phyloP scores from a whole-genome alignment of 2,329 filamentous ascomycete species.

The Apiospora arundinis region DNA sequence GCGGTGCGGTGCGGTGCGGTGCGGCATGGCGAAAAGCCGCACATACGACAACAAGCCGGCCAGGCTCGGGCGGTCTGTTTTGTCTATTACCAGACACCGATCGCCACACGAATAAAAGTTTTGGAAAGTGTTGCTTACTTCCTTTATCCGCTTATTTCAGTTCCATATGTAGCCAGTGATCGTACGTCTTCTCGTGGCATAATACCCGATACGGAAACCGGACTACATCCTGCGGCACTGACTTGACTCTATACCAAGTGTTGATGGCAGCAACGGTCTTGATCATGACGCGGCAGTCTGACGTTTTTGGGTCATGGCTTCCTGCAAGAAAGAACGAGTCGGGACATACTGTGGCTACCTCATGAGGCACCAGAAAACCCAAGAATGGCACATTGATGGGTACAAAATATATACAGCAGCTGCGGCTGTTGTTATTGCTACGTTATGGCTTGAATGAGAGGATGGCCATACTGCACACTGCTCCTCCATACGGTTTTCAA shows the following conservation, averaged over 20 bases:
- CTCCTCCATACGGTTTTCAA: not conserved
- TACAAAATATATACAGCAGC: not conserved
- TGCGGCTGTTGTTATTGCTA: not conserved
- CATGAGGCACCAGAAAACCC: not conserved
- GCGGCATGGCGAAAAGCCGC: not conserved
- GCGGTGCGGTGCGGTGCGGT: too few species aligned
- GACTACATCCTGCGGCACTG: not conserved
- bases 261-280: not conserved
- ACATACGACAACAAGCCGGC: not conserved
- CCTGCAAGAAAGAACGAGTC: not conserved
- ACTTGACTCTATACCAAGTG: not conserved
- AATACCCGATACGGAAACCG: not conserved
- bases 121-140: not conserved
- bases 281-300: not conserved
- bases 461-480: not conserved
- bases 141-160: not conserved
- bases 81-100: not conserved
- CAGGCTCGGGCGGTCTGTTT: not conserved
- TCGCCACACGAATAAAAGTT: too few species aligned
- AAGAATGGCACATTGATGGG: not conserved
- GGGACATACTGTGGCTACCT: not conserved
- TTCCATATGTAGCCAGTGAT: not conserved
- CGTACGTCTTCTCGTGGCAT: conserved; percentile 1
- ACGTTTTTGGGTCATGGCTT: not conserved
- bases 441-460: not conserved